Percentiles rank a stretch among this genome's conserved stretches.
These are phyloP conservation scores for Diaporthe citriasiana DNA, from an alignment of 2,329 filamentous ascomycete species.

Conservation along the genomic window DNA sequence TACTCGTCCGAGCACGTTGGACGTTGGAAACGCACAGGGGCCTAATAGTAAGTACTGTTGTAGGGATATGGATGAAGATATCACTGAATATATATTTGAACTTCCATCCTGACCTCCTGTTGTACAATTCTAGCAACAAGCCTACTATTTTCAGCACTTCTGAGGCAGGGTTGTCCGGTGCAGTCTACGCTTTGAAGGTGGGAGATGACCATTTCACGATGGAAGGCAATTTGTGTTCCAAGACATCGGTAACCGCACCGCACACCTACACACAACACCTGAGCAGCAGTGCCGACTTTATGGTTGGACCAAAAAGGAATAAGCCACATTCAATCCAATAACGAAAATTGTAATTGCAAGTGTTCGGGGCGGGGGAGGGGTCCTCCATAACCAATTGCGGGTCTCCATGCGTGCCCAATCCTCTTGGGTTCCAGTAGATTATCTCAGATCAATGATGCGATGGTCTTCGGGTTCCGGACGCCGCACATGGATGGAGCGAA, in stretches of 20 bases:
- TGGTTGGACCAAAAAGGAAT: no score
- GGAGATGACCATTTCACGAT: neutral
- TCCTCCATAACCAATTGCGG: neutral
- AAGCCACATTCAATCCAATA: neutral
- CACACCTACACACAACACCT: neutral
- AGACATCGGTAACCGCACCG: no score
- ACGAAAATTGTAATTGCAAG: neutral
- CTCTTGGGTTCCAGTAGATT: neutral
- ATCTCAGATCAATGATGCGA: constrained; percentile 10
- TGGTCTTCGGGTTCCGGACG: neutral
- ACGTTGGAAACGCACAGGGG: neutral
- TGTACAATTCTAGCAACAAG: no score
- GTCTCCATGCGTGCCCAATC: no score
- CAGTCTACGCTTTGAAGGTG: neutral
- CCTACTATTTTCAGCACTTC: neutral
- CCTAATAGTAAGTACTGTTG: no score
- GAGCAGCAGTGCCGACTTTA: neutral
- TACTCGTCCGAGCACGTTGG: neutral
- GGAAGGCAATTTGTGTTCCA: no score
- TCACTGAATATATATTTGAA: neutral
- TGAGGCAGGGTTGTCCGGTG: no score
- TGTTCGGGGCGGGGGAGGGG: no score
- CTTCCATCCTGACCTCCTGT: neutral
- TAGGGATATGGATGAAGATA: neutral
- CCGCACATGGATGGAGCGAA: neutral